Conservation (phyloP, 2,329 filamentous ascomycete genomes). For the Monosporascus sp. region DNA sequence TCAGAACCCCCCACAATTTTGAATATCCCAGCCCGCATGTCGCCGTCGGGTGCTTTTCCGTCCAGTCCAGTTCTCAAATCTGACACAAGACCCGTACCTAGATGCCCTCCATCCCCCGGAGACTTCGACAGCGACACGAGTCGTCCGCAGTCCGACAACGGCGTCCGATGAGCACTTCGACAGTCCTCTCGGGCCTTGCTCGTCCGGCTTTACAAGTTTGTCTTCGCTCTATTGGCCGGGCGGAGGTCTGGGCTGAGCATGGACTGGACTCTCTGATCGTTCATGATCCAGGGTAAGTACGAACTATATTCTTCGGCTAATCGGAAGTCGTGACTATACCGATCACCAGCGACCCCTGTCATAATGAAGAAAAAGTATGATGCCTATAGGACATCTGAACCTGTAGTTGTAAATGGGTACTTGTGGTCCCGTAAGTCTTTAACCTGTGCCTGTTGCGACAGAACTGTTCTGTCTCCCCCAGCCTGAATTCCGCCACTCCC, state of each 20-base stretch:
- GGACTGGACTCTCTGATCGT: not conserved
- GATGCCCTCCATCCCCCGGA: not conserved
- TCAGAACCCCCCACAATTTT: not conserved
- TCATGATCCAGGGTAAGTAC: not conserved
- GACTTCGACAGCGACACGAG: not conserved
- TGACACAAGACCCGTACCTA: not conserved
- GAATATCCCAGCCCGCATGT: not conserved
- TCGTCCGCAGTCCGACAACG: not conserved
- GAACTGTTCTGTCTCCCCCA: conserved; percentile 47
- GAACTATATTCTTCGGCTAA: not conserved
- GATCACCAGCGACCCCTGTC: not conserved
- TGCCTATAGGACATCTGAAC: not conserved
- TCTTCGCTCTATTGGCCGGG: not conserved
- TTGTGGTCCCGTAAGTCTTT: conserved; percentile 10
- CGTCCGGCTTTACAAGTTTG: not conserved
- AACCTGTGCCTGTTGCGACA: conserved; percentile 42
- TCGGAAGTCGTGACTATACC: not conserved
- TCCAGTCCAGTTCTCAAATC: not conserved
- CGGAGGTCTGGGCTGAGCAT: not conserved
- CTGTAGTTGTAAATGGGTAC: conserved; percentile 6
- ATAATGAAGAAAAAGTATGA: not conserved
- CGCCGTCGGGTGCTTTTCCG: not conserved
- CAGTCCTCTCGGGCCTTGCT: not conserved
- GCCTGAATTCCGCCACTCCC: conserved; percentile 54
- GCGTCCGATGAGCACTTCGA: not conserved